Evolutionary conservation across 2,329 filamentous ascomycete species (phyloP).

Genomic region (Exophiala sideris): DNA sequence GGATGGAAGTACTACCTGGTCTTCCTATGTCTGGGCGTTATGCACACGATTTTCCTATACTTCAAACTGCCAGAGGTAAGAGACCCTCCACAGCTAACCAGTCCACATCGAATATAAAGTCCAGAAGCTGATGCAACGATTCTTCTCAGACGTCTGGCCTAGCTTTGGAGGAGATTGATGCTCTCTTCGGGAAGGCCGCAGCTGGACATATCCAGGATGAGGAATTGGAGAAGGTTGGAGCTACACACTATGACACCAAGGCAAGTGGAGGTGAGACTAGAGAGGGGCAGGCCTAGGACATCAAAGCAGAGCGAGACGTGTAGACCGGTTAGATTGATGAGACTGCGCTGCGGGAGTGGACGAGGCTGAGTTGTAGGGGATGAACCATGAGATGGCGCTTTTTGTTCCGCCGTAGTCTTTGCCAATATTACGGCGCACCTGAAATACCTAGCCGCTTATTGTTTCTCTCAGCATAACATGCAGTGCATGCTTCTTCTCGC

Average conservation of each 20-base stretch:
- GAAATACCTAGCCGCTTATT: no score
- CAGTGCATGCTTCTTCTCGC: no score
- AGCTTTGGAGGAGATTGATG: constrained; percentile 6
- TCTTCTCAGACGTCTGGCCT: neutral
- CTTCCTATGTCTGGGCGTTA: constrained; percentile 31
- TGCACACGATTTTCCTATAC: constrained; percentile 32
- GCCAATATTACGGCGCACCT: no score
- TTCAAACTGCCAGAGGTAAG: constrained; percentile 35
- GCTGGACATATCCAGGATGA: constrained; percentile 2
- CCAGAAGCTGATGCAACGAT: neutral
- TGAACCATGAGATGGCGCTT: no score
- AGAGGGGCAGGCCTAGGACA: neutral
- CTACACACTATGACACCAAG: neutral
- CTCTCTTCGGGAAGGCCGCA: constrained; percentile 1
- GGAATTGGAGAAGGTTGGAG: neutral
- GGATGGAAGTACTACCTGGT: constrained; percentile 40
- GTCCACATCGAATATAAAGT: neutral
- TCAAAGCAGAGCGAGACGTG: neutral
- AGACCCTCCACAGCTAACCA: neutral
- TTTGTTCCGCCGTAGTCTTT: no score
- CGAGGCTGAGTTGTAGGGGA: no score
- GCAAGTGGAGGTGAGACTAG: neutral
- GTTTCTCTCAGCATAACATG: no score
- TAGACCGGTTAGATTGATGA: neutral
- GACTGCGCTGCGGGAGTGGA: no score